Percentiles rank a stretch among this genome's conserved stretches.
Conservation (phyloP, 2,329 filamentous ascomycete species). For the Ophiostoma triangulosporum region DNA sequence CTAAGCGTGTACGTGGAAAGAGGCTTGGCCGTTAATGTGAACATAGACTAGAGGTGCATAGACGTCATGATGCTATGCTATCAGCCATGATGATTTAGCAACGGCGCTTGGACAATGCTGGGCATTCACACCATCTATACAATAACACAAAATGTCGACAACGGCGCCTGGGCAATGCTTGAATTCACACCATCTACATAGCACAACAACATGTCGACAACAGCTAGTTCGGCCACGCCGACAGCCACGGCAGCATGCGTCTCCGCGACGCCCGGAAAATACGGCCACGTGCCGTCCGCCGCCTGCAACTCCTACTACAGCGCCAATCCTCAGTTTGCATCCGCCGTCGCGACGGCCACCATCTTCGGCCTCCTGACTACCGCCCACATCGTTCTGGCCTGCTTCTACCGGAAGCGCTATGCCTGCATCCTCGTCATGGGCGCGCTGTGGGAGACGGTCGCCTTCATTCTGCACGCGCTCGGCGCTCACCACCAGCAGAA, state of each 20-base stretch:
- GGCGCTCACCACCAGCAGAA: constrained; percentile 27
- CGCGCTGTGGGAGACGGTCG: constrained; percentile 24
- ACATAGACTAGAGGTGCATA: too few species aligned
- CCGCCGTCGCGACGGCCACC: constrained; percentile 17
- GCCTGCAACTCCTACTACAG: constrained; percentile 21
- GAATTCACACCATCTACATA: too few species aligned
- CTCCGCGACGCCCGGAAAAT: constrained; percentile 12
- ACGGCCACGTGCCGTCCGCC: constrained; percentile 16
- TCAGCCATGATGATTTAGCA: too few species aligned
- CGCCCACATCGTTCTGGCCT: constrained; percentile 11
- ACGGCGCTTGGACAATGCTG: too few species aligned
- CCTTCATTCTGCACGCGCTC: constrained; percentile 24
- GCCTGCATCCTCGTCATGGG: constrained; percentile 25
- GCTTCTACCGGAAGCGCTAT: not conserved
- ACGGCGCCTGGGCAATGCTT: too few species aligned
- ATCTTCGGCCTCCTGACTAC: constrained; percentile 17
- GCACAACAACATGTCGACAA: not conserved
- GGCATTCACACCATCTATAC: too few species aligned
- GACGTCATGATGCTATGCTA: too few species aligned
- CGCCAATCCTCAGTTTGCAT: constrained; percentile 16
- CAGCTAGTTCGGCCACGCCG: not conserved
- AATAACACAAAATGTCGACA: not conserved
- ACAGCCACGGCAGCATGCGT: constrained; percentile 2
- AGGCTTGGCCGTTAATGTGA: too few species aligned
- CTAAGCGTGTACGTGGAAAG: too few species aligned